Base-by-base conservation (phyloP, 2,329 filamentous ascomycete genomes). In the Fusarium bactridioides region DNA sequence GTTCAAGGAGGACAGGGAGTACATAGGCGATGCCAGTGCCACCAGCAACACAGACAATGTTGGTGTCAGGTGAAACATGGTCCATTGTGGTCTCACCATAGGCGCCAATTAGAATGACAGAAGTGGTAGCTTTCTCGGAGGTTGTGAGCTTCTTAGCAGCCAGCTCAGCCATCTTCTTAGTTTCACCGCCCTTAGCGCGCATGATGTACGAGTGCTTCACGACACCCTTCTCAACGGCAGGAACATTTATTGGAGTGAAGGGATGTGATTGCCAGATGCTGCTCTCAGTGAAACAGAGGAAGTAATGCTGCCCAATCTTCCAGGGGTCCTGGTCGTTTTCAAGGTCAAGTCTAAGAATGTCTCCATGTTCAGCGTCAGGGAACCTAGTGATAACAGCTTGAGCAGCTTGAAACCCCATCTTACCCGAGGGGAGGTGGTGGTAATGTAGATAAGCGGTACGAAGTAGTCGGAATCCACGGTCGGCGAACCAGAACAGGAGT, bases 231-330 rank as follows among this genome's bases (percentile, higher is more conserved):
- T 79, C 75, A 1, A 83, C 78, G 11, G 81, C 74, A 0, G 89
- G 90, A 0, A 87, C 78, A 60, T 86, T 90, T 13, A 90, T 82
- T 0, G 90, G 89, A 0, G 91, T 93, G 76, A 93, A 92, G 0
- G 92, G 92, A 75, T 94, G 92, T 0, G 89, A 90, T 79, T 94
- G 91, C 90, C 91, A 93, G 74, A 93, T 86, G 74, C 86, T 91
- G 37, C 89, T 83, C 67, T 90, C 86, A 0, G 89, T 84, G 74
- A 94, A 93, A 78, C 87, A 91, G 21, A 93, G 83, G 75, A 89
- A 93, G 79, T 92, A 93, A 77, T 94, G 92, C 79, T 93, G 89
- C 15, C 92, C 91, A 18, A 92, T 82, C 18, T 84, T 82, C 91
- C 91, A 94, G 0, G 86, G 79, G 33, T 86, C 84, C 57, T 92